Evolutionary conservation across 2,329 filamentous ascomycete species (phyloP), one percentile per base, ranked within the genome.

Genomic region (Aspergillus sp.): DNA sequence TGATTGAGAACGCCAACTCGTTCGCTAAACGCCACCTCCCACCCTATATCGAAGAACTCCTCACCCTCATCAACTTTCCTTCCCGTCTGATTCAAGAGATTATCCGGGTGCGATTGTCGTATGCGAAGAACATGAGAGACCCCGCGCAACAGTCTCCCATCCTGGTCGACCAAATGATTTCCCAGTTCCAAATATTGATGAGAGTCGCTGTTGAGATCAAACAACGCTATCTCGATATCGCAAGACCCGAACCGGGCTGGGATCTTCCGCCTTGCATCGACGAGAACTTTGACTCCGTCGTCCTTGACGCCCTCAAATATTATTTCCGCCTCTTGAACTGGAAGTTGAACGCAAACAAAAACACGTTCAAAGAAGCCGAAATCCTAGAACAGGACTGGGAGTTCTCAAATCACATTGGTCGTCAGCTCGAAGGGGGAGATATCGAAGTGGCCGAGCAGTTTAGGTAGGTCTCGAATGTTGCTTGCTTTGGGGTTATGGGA

Each of bases 261-360:
- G 91, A 97, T 63, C 76, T 97, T 50, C 94, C 94, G 2, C 91
- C 92, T 7, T 97, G 92, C 72, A 95, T 99, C 58, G 94, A 97
- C 67, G 94, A 99, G 68, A 91, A 91, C 40, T 99, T 97, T 65
- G 94, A 97, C 68, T 83, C 87, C 31, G 90, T 95, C 16, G 90
- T 97, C 9, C 75, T 99, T 41, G 93, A 97, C 65, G 92, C 93
- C 0, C 78, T 99, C 62, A 95, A 93, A 70, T 97, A 96, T 71
- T 99, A 99, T 74, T 99, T 99, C 81, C 94, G 93, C 71, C 92
- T 99, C 83, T 79, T 99, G 42, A 97, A 97, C 68, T 97, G 92
- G 91, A 97, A 97, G 72, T 78, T 99, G 49, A 92, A 89, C 63
- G 90, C 91, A 51, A 97, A 97, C 78, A 97, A 97, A 71, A 99